Evolutionary conservation across 2,329 filamentous ascomycete genomes (phyloP).

Genomic region (Fusarium sororula): DNA sequence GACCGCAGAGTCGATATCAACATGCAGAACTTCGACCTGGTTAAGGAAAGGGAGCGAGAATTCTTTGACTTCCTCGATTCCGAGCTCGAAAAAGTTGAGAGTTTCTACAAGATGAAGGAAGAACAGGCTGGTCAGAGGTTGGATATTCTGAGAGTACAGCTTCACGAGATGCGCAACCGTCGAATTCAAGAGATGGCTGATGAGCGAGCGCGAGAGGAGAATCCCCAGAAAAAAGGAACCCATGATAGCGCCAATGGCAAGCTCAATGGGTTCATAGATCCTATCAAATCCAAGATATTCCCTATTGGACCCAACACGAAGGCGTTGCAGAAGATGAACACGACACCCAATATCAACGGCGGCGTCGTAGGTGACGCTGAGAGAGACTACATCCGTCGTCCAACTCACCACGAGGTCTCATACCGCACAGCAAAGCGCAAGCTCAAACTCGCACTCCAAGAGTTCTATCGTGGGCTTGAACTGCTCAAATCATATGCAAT

Average conservation of each 20-base stretch:
- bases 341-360: slow-evolving; percentile 55
- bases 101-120: slow-evolving; percentile 89
- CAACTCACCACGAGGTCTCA: slow-evolving; percentile 67
- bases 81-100: slow-evolving; percentile 90
- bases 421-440: slow-evolving; percentile 91
- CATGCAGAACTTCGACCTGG: slow-evolving; percentile 62
- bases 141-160: slow-evolving; percentile 76
- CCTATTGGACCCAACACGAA: slow-evolving; percentile 69
- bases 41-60: slow-evolving; percentile 79
- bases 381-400: slow-evolving; percentile 62
- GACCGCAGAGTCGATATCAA: slow-evolving; percentile 53
- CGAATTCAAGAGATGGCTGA: slow-evolving; percentile 76
- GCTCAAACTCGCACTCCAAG: slow-evolving; percentile 88
- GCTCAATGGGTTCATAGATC: slow-evolving; percentile 57
- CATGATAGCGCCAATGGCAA: slow-evolving; percentile 41
- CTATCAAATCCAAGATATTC: slow-evolving; percentile 63
- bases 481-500: slow-evolving; percentile 90
- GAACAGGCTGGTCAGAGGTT: slow-evolving; percentile 81
- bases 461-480: slow-evolving; percentile 92
- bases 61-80: slow-evolving; percentile 87
- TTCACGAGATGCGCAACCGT: slow-evolving; percentile 91
- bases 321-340: slow-evolving; percentile 63
- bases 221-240: slow-evolving; percentile 27
- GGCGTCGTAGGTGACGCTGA: slow-evolving; percentile 44
- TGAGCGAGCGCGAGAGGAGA: slow-evolving; percentile 47